Conservation (phyloP, 1,139 yeast genomes). For the Yamadazyma membranifaciens region DNA sequence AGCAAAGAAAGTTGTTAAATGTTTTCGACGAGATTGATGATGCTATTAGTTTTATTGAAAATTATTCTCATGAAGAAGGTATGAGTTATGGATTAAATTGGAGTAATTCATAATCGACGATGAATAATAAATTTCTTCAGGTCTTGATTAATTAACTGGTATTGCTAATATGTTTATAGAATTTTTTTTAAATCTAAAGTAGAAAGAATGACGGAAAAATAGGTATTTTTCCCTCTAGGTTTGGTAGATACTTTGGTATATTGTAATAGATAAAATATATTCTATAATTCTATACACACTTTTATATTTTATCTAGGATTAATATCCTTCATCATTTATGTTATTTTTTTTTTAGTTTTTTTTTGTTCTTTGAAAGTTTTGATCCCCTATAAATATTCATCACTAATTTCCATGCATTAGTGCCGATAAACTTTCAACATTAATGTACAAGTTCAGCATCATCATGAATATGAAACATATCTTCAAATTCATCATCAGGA, state of each 20-base stretch:
- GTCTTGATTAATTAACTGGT: not conserved
- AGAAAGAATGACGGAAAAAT: too few relatives aligned
- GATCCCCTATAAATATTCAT: not conserved
- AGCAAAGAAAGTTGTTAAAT: conserved; percentile 66
- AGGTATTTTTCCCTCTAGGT: too few relatives aligned
- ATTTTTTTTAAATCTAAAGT: too few relatives aligned
- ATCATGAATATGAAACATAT: conserved; percentile 49
- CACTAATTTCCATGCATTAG: not conserved
- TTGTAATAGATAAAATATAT: too few relatives aligned
- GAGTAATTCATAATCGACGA: conserved; percentile 35
- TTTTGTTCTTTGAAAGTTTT: too few relatives aligned
- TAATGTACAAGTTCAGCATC: conserved; percentile 25
- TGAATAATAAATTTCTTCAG: too few relatives aligned
- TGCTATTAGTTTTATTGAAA: conserved; percentile 58
- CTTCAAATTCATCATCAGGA: conserved; percentile 52
- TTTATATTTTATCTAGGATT: not conserved
- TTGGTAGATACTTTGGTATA: too few relatives aligned
- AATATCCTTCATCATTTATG: not conserved
- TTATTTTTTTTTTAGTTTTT: not conserved
- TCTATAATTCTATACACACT: not conserved
- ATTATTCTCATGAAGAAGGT: conserved; percentile 70
- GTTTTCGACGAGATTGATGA: conserved; percentile 70
- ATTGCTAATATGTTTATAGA: too few relatives aligned
- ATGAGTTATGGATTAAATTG: conserved; percentile 67
- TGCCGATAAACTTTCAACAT: not conserved